These are phyloP conservation scores for Solanum medicagineum DNA, from an alignment of 257 asterid species.

Conservation along the genomic window DNA sequence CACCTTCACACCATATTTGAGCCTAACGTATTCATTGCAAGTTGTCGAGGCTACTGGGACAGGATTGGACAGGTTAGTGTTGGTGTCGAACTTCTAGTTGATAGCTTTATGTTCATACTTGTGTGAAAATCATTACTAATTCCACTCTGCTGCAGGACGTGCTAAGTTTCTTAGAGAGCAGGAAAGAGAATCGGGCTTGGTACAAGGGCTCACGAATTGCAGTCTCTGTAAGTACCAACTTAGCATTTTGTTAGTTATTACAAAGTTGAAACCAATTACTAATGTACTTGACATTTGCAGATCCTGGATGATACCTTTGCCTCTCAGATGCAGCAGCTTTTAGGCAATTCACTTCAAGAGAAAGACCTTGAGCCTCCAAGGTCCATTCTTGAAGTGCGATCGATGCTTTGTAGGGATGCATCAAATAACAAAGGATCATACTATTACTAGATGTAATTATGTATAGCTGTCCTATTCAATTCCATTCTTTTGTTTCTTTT, in stretches of 20 bases:
- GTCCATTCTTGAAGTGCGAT: constrained; percentile 35
- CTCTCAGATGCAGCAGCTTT: constrained; percentile 42
- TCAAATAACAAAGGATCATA: constrained; percentile 20
- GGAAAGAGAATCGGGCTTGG: constrained; percentile 48
- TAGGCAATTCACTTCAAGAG: constrained; percentile 34
- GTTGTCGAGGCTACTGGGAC: constrained; percentile 46
- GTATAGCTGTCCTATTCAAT: neutral
- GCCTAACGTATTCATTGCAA: constrained; percentile 30
- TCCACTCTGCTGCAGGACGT: constrained; percentile 16
- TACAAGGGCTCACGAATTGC: constrained; percentile 39
- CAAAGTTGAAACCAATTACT: neutral
- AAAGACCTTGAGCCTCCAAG: constrained; percentile 39
- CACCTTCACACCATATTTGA: constrained; percentile 32
- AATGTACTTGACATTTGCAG: constrained; percentile 7
- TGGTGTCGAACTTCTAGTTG: neutral
- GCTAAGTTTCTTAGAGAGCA: constrained; percentile 32
- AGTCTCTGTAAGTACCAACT: constrained; percentile 27
- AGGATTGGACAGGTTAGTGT: constrained; percentile 36
- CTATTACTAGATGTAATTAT: constrained; percentile 4
- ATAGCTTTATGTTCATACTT: neutral
- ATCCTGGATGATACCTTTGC: constrained; percentile 37
- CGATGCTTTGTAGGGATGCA: constrained; percentile 35
- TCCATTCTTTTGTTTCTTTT: neutral
- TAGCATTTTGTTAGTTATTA: neutral
- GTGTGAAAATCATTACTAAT: neutral